Conservation (phyloP, 768 basidiomycete species). For the Termitomyces sp. region DNA sequence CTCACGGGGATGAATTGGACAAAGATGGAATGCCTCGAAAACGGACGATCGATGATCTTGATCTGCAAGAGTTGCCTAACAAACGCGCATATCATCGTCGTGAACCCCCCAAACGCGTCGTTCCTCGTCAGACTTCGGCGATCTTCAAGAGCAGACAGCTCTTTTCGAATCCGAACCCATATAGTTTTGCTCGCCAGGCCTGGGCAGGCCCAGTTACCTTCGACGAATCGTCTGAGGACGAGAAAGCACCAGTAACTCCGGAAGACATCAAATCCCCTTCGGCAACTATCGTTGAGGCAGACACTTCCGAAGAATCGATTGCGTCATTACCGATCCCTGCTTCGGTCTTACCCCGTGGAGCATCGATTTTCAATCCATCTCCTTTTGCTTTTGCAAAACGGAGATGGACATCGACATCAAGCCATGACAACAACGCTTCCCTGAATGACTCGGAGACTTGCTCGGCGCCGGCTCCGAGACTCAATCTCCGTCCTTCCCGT, state of each 20-base stretch:
- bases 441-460: background rate
- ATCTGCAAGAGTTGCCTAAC: slow-evolving; percentile 26
- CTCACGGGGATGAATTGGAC: slow-evolving; percentile 14
- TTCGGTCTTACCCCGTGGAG: slow-evolving; percentile 26
- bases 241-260: slow-evolving; percentile 54
- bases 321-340: slow-evolving; percentile 12
- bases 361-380: slow-evolving; percentile 54
- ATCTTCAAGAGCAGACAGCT: slow-evolving; percentile 42
- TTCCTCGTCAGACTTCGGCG: slow-evolving; percentile 33
- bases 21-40: slow-evolving; percentile 19
- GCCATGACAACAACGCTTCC: slow-evolving; percentile 2
- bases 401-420: slow-evolving; percentile 48
- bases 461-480: background rate
- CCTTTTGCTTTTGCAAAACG: slow-evolving; percentile 60
- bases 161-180: slow-evolving; percentile 54
- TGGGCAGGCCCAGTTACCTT: slow-evolving; percentile 45
- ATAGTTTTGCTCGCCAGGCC: slow-evolving; percentile 51
- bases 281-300: slow-evolving; percentile 22
- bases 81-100: slow-evolving; percentile 23
- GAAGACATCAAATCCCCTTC: slow-evolving; percentile 44
- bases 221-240: slow-evolving; percentile 42
- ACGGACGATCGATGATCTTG: slow-evolving; percentile 24
- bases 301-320: slow-evolving; percentile 5
- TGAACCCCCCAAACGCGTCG: slow-evolving; percentile 27
- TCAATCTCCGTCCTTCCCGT: slow-evolving; percentile 2